Base-by-base conservation (phyloP, 257 asterid species). In the Solanum peruvianum region DNA sequence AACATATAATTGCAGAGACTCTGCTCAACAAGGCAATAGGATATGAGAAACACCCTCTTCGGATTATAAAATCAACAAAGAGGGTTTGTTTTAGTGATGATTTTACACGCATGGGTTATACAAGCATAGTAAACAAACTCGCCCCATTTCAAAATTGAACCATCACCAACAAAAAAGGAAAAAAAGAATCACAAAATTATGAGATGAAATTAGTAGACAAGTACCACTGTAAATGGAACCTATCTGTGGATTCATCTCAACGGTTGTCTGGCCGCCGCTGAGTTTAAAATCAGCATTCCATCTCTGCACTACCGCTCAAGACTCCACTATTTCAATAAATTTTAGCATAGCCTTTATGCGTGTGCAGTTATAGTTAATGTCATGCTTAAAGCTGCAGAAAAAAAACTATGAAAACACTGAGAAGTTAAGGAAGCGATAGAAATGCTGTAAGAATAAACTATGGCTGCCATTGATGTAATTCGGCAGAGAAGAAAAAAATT, bases 11-110 rank as follows among this genome's bases (percentile, higher is more conserved):
- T 13, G 95, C 95, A 89, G 94, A 87, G 86, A 92, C 81, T 87
- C 92, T 85, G 90, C 95, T 94, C 44, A 88, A 52, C 96, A 92
- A 91, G 96, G 95, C 93, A 88, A 94, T 91, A 91, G 96, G 93
- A 94, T 93, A 92, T 93, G 95, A 56, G 92, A 90, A 92, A 86
- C 89, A 90, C 92, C 88, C 90, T 66, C 90, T 87, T 84, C 75
- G 91, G 89, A 89, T 37, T 66, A 69, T 5, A 77, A 31, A 83
- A 85, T 41, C 86, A 78, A 80, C 69, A 42, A 83, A 47, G 39
- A 88, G 81, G 13, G 84, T 89, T 89, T 56, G 15, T 11, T 87
- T 56, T 89, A 7, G 39, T 21, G 90, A 86, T 88, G 86, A 88
- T 88, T 87, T 45, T 15, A 21, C 0, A 21, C 33, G 1, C 0